These are phyloP conservation scores for Solidago caesia DNA, from an alignment of 129 eudicot species.

Conservation along the genomic window DNA sequence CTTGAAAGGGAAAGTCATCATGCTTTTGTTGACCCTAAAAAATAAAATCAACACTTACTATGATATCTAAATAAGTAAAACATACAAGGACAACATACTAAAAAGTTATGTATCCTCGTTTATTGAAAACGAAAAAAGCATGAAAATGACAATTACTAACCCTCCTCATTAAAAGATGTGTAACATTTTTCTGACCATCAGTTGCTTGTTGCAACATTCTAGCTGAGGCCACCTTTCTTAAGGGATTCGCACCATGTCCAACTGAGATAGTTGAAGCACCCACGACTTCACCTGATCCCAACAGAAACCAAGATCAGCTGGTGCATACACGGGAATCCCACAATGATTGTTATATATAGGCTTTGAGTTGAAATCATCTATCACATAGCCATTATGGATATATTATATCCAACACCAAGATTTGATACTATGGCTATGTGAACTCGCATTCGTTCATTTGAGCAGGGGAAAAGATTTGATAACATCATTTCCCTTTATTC, in stretches of 20 bases:
- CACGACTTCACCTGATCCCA: slow-evolving; percentile 84
- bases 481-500: not conserved
- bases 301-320: slow-evolving; percentile 18
- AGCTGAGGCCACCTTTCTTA: slow-evolving; percentile 75
- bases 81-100: not conserved
- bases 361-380: slow-evolving; percentile 4
- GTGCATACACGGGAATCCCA: not conserved
- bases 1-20: slow-evolving; percentile 46
- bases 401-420: not conserved
- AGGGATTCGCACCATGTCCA: slow-evolving; percentile 64
- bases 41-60: slow-evolving; percentile 3
- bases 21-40: slow-evolving; percentile 48
- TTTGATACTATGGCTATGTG: no score
- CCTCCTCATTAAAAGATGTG: slow-evolving; percentile 66
- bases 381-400: slow-evolving; percentile 3
- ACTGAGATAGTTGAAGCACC: slow-evolving; percentile 88
- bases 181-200: slow-evolving; percentile 45
- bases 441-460: not conserved
- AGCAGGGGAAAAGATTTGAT: not conserved
- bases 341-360: not conserved
- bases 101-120: not conserved
- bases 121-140: not conserved
- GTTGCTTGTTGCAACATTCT: slow-evolving; percentile 85
- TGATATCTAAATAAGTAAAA: slow-evolving; percentile 13
- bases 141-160: slow-evolving; percentile 40